Conservation (phyloP, 139 green algal species). For the Chlamydomonas applanata region DNA sequence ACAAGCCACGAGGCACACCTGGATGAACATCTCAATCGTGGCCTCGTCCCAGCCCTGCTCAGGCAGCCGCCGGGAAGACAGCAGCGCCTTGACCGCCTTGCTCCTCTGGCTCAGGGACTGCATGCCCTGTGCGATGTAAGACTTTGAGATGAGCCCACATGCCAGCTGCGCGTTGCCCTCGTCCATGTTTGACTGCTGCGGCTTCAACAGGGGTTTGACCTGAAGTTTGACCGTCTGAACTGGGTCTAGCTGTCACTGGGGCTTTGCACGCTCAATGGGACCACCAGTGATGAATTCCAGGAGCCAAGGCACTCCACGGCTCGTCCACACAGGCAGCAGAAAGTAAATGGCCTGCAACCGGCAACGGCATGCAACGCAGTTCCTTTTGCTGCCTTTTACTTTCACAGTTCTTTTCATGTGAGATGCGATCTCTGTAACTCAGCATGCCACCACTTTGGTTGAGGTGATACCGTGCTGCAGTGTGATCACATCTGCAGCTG, state of each 20-base stretch:
- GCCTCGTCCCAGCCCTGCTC: slow-evolving; percentile 81
- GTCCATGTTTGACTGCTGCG: slow-evolving; percentile 55
- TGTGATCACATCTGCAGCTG: background rate
- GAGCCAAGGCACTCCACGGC: background rate
- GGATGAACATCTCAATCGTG: slow-evolving; percentile 81
- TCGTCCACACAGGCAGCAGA: slow-evolving; percentile 1
- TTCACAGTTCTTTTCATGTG: background rate
- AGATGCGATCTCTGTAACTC: background rate
- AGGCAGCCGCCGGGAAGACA: slow-evolving; percentile 74
- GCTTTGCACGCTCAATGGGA: background rate
- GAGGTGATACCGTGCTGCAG: background rate
- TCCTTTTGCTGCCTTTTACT: background rate
- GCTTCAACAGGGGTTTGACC: no score
- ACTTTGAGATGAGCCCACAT: slow-evolving; percentile 48
- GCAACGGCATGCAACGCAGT: no score
- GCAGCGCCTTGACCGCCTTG: slow-evolving; percentile 67
- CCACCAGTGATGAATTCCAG: background rate
- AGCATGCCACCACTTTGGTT: background rate
- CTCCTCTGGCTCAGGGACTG: background rate
- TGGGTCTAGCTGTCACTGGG: background rate
- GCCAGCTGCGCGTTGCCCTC: slow-evolving; percentile 55
- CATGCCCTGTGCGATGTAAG: slow-evolving; percentile 72
- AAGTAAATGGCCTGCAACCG: background rate
- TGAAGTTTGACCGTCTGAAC: background rate
- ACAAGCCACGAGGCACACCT: slow-evolving; percentile 4